Conservation (phyloP, 2,329 filamentous ascomycete genomes). For the Pyrenochaeta sp. region DNA sequence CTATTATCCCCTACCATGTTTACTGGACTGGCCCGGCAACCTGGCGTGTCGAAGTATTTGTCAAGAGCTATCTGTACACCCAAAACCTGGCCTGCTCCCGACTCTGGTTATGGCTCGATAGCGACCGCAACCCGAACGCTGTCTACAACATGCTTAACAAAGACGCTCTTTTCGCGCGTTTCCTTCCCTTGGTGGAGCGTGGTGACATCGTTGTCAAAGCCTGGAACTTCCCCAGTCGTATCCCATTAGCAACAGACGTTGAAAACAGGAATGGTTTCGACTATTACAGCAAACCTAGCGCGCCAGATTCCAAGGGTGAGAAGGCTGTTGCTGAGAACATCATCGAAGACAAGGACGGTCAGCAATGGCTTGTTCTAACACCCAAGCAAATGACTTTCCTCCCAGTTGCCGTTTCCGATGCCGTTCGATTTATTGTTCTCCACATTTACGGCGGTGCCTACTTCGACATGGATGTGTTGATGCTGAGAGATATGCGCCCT, state of each 20-base stretch:
- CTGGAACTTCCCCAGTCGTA: slow-evolving; percentile 63
- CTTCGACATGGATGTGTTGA: slow-evolving; percentile 64
- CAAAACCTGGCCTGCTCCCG: slow-evolving; percentile 64
- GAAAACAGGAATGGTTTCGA: slow-evolving; percentile 59
- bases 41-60: slow-evolving; percentile 64
- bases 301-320: slow-evolving; percentile 53
- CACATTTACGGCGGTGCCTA: slow-evolving; percentile 63
- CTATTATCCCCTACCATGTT: slow-evolving; percentile 63
- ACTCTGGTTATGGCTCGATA: slow-evolving; percentile 63
- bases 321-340: slow-evolving; percentile 59
- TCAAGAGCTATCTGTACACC: slow-evolving; percentile 65
- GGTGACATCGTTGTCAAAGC: slow-evolving; percentile 61
- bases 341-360: slow-evolving; percentile 57
- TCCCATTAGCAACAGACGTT: slow-evolving; percentile 58
- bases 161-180: slow-evolving; percentile 61
- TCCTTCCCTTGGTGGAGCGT: slow-evolving; percentile 61
- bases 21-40: slow-evolving; percentile 66
- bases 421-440: slow-evolving; percentile 62
- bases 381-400: slow-evolving; percentile 65
- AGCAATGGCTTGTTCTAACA: slow-evolving; percentile 62
- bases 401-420: slow-evolving; percentile 65
- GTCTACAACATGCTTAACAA: slow-evolving; percentile 60
- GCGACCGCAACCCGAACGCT: slow-evolving; percentile 59
- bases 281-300: slow-evolving; percentile 58
- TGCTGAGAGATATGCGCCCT: slow-evolving; percentile 64